A percentile compares a stretch with the other conserved stretches of the same genome.
These are phyloP conservation scores for Debaryomyces udenii DNA, from an alignment of 1,139 yeast genomes.

Conservation along the genomic window DNA sequence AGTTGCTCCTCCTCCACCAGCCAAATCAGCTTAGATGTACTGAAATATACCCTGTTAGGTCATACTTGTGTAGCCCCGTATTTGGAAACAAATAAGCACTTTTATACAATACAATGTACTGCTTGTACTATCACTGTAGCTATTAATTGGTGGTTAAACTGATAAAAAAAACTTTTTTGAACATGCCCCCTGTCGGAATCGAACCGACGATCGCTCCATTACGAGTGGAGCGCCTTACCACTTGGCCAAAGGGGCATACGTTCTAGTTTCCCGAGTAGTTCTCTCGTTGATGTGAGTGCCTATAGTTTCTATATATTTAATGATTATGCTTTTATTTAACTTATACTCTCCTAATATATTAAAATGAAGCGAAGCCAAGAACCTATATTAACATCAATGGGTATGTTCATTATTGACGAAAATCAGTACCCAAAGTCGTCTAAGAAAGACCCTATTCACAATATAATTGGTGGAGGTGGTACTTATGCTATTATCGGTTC, in stretches of 20 bases:
- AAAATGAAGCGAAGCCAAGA: conserved; percentile 1
- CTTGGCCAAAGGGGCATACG: conserved; percentile 53
- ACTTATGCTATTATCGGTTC: conserved; percentile 82
- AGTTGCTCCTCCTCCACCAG: conserved; percentile 39
- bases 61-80: too few relatives aligned
- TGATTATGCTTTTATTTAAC: too few relatives aligned
- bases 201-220: conserved; percentile 61
- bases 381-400: conserved; percentile 61
- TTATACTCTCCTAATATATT: neutral
- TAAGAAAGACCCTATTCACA: conserved; percentile 42
- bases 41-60: conserved; percentile 1
- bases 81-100: too few relatives aligned
- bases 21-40: too few relatives aligned
- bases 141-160: neutral
- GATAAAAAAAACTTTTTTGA: too few relatives aligned
- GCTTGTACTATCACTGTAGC: too few relatives aligned
- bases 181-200: conserved; percentile 59
- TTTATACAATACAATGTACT: too few relatives aligned
- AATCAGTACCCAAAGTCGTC: conserved; percentile 57
- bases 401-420: conserved; percentile 93
- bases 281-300: too few relatives aligned
- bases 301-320: too few relatives aligned
- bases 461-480: conserved; percentile 90
- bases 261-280: conserved; percentile 1
- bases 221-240: conserved; percentile 61